These are phyloP conservation scores for Tolypocladium ovalisporum DNA, from an alignment of 2,329 filamentous ascomycete genomes.

Conservation along the genomic window DNA sequence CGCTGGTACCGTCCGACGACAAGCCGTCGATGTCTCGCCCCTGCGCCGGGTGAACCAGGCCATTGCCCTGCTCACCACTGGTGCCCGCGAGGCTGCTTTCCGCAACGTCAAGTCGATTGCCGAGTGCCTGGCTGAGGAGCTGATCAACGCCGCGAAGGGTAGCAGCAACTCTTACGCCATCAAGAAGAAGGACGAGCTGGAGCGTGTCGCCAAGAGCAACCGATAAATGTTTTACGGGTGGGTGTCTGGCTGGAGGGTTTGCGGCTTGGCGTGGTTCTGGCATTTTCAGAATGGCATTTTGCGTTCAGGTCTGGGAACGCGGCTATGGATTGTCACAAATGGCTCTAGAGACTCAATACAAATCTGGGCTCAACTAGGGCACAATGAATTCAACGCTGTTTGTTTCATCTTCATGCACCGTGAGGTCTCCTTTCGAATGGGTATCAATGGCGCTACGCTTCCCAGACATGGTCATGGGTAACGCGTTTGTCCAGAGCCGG, in stretches of 20 bases:
- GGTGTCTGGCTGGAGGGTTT: conserved; percentile 25
- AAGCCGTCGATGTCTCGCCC: conserved; percentile 99
- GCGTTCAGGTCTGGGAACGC: conserved; percentile 36
- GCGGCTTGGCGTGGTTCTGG: conserved; percentile 33
- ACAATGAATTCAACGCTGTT: conserved; percentile 17
- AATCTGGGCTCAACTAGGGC: conserved; percentile 28
- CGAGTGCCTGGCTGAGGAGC: conserved; percentile 98
- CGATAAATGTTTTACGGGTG: conserved; percentile 59
- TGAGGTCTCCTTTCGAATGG: too few relatives aligned
- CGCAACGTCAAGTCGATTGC: conserved; percentile 99
- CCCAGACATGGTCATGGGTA: not conserved
- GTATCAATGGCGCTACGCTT: not conserved
- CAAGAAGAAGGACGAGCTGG: conserved; percentile 99
- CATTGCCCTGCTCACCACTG: conserved; percentile 96
- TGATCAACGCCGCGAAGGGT: conserved; percentile 99
- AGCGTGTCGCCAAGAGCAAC: conserved; percentile 99
- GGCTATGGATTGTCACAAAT: conserved; percentile 31
- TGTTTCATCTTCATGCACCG: not conserved
- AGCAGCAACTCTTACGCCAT: conserved; percentile 99
- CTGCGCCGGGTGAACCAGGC: conserved; percentile 99
- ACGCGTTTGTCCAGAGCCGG: not conserved
- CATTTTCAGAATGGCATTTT: conserved; percentile 36
- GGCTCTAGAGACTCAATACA: conserved; percentile 33
- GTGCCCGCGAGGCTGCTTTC: conserved; percentile 97
- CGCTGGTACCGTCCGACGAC: conserved; percentile 98